Evolutionary conservation across 2,329 filamentous ascomycete genomes (phyloP).

Genomic region (Teratosphaeria pseudoeucalypti): DNA sequence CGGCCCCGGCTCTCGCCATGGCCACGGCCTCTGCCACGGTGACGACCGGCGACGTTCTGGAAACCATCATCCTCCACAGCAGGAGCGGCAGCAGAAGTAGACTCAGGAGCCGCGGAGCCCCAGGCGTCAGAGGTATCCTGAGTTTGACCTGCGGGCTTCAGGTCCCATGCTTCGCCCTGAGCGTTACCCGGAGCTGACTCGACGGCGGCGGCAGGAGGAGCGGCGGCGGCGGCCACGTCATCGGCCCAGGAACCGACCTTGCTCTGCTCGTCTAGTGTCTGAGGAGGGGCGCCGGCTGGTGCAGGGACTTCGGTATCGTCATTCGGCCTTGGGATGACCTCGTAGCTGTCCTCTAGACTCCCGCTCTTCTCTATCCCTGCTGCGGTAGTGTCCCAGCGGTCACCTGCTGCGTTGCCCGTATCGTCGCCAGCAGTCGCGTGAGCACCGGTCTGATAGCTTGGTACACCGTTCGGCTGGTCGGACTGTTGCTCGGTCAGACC

Average conservation of each 20-base stretch:
- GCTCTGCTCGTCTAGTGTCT: slow-evolving; percentile 26
- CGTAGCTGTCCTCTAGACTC: slow-evolving; percentile 56
- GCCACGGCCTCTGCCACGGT: slow-evolving; percentile 15
- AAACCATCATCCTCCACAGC: slow-evolving; percentile 52
- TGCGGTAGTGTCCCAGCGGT: slow-evolving; percentile 52
- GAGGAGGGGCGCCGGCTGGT: slow-evolving; percentile 43
- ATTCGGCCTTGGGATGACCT: slow-evolving; percentile 63
- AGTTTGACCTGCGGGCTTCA: slow-evolving; percentile 36
- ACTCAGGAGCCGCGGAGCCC: slow-evolving; percentile 3
- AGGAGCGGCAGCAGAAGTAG: slow-evolving; percentile 1
- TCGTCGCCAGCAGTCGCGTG: slow-evolving; percentile 26
- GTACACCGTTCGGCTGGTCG: slow-evolving; percentile 23
- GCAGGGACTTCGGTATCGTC: slow-evolving; percentile 61
- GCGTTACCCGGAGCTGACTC: slow-evolving; percentile 16
- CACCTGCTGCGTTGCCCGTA: slow-evolving; percentile 46
- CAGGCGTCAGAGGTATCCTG: background rate
- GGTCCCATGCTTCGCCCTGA: slow-evolving; percentile 23
- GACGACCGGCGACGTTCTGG: slow-evolving; percentile 47
- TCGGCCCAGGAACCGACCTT: slow-evolving; percentile 68
- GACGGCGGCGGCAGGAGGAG: slow-evolving; percentile 8
- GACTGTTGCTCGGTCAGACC: slow-evolving; percentile 57
- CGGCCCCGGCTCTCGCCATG: slow-evolving; percentile 28
- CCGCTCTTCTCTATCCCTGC: slow-evolving; percentile 40
- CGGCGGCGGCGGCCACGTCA: slow-evolving; percentile 38
- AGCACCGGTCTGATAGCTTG: slow-evolving; percentile 7